Evolutionary conservation across 768 basidiomycete species (phyloP).

Genomic region (Russula virescens): DNA sequence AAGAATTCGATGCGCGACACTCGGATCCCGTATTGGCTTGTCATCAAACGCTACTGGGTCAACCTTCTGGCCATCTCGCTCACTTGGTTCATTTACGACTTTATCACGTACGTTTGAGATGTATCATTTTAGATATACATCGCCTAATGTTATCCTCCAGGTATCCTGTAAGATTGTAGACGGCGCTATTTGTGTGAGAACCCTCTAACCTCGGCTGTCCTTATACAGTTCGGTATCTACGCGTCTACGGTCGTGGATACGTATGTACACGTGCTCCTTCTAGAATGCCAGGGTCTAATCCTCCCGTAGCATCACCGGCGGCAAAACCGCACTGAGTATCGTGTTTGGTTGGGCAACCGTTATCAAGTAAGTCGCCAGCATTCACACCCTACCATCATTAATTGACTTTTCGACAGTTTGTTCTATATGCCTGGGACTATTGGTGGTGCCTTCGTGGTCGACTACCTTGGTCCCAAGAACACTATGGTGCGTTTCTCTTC

Average conservation of each 20-base stretch:
- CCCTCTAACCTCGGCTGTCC: background rate
- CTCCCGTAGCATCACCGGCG: conserved; percentile 50
- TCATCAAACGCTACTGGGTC: conserved; percentile 76
- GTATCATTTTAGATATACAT: background rate
- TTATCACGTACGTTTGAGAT: conserved; percentile 52
- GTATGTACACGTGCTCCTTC: conserved; percentile 34
- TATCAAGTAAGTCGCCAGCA: conserved; percentile 53
- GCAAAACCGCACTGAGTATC: conserved; percentile 44
- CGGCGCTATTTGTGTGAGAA: conserved; percentile 1
- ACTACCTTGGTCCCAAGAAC: conserved; percentile 67
- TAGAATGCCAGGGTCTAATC: background rate
- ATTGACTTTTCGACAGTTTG: conserved; percentile 33
- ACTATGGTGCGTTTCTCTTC: conserved; percentile 49
- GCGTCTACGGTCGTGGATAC: conserved; percentile 68
- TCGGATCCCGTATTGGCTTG: conserved; percentile 67
- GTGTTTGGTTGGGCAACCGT: conserved; percentile 83
- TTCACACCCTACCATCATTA: conserved; percentile 31
- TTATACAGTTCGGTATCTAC: conserved; percentile 66
- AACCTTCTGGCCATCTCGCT: conserved; percentile 68
- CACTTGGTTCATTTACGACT: conserved; percentile 83
- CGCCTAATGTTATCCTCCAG: conserved; percentile 30
- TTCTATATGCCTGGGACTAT: conserved; percentile 72
- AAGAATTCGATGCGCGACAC: conserved; percentile 75
- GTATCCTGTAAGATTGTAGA: conserved; percentile 49
- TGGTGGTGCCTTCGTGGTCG: conserved; percentile 68